Conservation (phyloP, 2,329 filamentous ascomycete species). For the Fusarium sp. region DNA sequence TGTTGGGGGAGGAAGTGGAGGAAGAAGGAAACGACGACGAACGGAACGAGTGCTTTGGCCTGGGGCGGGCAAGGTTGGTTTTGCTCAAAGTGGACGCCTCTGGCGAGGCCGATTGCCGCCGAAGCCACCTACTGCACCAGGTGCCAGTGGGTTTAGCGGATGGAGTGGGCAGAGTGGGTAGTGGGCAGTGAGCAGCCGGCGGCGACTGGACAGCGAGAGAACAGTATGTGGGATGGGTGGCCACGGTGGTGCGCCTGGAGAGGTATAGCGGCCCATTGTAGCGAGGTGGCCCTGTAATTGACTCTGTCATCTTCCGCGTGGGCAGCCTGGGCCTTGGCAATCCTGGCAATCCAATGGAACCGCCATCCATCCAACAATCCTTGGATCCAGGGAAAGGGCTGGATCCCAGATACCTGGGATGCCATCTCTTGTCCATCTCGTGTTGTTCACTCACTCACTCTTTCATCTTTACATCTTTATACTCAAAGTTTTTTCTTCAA, state of each 20-base stretch:
- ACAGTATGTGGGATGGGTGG: constrained; percentile 2
- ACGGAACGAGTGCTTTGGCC: constrained; percentile 2
- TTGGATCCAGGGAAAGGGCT: background rate
- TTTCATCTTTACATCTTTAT: background rate
- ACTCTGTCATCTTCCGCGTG: background rate
- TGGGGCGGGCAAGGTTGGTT: constrained; percentile 36
- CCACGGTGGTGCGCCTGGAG: constrained; percentile 10
- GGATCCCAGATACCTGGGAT: background rate
- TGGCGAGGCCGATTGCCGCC: constrained; percentile 45
- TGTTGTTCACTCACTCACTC: background rate
- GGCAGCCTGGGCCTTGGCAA: constrained; percentile 18
- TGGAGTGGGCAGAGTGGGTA: constrained; percentile 35
- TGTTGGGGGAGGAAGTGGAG: constrained; percentile 42
- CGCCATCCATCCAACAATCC: background rate
- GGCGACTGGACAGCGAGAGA: constrained; percentile 24
- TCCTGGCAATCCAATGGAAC: background rate
- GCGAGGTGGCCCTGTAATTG: constrained; percentile 9
- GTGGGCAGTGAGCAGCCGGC: constrained; percentile 33
- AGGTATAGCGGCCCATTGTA: constrained; percentile 22
- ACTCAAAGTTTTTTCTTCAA: background rate
- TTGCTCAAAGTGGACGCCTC: constrained; percentile 41
- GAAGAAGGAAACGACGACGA: constrained; percentile 37
- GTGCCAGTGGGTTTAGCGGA: constrained; percentile 24
- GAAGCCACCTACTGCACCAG: constrained; percentile 38
- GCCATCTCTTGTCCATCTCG: constrained; percentile 4